These are phyloP conservation scores for Penicillium steckii DNA, from an alignment of 495 filamentous ascomycete species.

Conservation along the genomic window DNA sequence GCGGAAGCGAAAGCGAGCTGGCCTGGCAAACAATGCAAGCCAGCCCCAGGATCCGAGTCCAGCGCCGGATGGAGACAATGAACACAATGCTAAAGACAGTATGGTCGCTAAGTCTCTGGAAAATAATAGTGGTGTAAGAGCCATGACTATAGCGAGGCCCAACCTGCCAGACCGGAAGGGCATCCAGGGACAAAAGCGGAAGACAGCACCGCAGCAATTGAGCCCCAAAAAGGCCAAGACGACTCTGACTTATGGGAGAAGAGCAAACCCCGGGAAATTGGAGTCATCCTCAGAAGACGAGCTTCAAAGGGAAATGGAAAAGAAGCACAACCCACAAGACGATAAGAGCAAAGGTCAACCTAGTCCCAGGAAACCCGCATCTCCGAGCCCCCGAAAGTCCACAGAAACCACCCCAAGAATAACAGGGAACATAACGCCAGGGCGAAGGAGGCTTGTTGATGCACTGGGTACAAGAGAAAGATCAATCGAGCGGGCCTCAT, in stretches of 20 bases:
- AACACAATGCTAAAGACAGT: background rate
- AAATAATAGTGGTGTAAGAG: background rate
- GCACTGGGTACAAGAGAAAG: conserved; percentile 22
- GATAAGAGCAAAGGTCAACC: background rate
- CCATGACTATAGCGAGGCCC: background rate
- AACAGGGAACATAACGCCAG: conserved; percentile 13
- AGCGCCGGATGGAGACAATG: background rate
- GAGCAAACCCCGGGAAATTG: background rate
- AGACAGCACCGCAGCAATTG: background rate
- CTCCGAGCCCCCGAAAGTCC: background rate
- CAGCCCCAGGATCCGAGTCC: background rate
- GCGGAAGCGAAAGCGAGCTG: conserved; percentile 19
- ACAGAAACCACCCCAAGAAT: background rate
- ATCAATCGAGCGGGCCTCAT: background rate
- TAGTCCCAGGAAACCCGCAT: background rate
- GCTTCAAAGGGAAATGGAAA: background rate
- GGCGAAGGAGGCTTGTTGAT: conserved; percentile 38
- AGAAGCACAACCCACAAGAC: background rate
- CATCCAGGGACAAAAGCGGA: background rate
- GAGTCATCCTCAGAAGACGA: background rate
- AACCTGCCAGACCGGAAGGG: background rate
- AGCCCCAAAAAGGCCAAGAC: background rate
- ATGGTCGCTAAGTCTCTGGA: background rate
- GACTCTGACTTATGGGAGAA: background rate
- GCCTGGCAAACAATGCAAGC: background rate